A percentile compares a stretch with the other conserved stretches of the same genome.
These are phyloP conservation scores for Claviceps pusilla DNA, from an alignment of 2,329 filamentous ascomycete species.

Conservation along the genomic window DNA sequence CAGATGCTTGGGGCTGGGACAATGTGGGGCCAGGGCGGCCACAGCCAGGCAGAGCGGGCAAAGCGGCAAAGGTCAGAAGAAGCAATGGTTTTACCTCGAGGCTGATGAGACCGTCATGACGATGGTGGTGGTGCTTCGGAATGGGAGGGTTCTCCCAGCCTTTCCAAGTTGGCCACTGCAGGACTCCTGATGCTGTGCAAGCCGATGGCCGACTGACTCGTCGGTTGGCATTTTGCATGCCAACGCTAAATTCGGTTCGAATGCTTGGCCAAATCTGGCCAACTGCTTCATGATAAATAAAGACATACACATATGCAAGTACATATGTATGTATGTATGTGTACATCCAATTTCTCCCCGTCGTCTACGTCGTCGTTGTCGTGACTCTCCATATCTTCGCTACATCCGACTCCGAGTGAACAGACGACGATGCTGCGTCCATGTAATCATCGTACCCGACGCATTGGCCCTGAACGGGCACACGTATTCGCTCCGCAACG, in stretches of 20 bases:
- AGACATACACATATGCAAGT: too few species aligned
- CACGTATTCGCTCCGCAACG: background rate
- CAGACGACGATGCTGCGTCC: background rate
- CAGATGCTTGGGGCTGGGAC: too few species aligned
- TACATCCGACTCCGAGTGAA: background rate
- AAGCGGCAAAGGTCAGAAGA: background rate
- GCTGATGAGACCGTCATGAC: background rate
- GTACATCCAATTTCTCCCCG: background rate
- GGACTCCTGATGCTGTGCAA: conserved; percentile 1
- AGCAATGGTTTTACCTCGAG: background rate
- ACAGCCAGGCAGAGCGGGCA: background rate
- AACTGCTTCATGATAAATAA: background rate
- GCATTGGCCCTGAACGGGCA: background rate
- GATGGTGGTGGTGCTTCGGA: background rate
- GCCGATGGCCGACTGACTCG: background rate
- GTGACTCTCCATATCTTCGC: background rate
- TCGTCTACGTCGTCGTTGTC: background rate
- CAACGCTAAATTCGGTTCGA: background rate
- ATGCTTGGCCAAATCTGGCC: background rate
- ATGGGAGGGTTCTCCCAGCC: background rate
- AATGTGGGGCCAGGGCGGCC: background rate
- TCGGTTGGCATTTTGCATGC: background rate
- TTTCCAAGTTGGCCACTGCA: background rate
- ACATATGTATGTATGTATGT: background rate
- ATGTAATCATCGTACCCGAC: background rate